Percentiles rank a stretch among this genome's conserved stretches.
These are phyloP conservation scores for Leccinum broughii DNA, from an alignment of 768 basidiomycete genomes.

Conservation along the genomic window DNA sequence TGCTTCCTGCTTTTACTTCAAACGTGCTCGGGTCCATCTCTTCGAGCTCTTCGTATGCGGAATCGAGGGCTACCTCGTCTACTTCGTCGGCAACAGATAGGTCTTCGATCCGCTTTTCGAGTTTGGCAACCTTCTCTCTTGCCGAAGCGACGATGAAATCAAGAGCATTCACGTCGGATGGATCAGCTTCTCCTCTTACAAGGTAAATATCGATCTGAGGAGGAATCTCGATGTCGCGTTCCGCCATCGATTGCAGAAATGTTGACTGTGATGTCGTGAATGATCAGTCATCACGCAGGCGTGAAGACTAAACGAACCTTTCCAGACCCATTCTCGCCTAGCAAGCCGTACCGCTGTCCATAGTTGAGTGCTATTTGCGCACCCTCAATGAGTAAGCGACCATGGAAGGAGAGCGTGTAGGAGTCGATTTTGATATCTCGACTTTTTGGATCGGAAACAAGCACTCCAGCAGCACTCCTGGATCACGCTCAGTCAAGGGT, in stretches of 20 bases:
- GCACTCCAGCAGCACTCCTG: constrained; percentile 89
- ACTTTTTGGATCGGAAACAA: constrained; percentile 88
- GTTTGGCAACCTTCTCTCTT: constrained; percentile 85
- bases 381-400: constrained; percentile 72
- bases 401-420: constrained; percentile 97
- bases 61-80: constrained; percentile 85
- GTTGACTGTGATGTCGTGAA: constrained; percentile 64
- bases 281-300: constrained; percentile 4
- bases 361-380: constrained; percentile 80
- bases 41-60: constrained; percentile 93
- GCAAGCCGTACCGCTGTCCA: constrained; percentile 90
- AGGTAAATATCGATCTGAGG: constrained; percentile 97
- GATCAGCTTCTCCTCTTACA: constrained; percentile 94
- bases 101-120: constrained; percentile 94
- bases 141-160: constrained; percentile 96
- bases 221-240: constrained; percentile 94
- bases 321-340: constrained; percentile 98
- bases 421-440: constrained; percentile 98
- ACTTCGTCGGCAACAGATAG: constrained; percentile 86
- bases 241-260: constrained; percentile 92
- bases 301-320: constrained; percentile 59
- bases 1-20: constrained; percentile 92
- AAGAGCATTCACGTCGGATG: constrained; percentile 92
- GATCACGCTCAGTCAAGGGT: constrained; percentile 9
- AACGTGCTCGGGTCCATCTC: constrained; percentile 96